phyloP scores from a whole-genome alignment of 805 yeast species.

The Yamadazyma tumulicola region DNA sequence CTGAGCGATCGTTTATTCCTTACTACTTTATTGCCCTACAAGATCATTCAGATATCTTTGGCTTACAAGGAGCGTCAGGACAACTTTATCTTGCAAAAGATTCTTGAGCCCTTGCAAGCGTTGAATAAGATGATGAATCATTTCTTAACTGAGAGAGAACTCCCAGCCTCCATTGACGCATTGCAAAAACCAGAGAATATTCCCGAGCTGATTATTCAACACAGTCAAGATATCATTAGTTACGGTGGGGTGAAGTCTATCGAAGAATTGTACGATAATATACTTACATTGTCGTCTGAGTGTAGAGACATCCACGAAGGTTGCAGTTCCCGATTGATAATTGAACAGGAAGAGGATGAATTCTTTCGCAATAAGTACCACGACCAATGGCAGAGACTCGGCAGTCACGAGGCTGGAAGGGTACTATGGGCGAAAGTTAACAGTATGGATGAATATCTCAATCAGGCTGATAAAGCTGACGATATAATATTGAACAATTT shows the following conservation, averaged over 20 bases:
- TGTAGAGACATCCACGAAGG: slow-evolving; percentile 42
- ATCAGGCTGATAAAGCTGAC: slow-evolving; percentile 64
- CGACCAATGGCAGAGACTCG: slow-evolving; percentile 47
- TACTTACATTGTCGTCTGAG: slow-evolving; percentile 40
- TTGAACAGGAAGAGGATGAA: slow-evolving; percentile 57
- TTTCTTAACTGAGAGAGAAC: slow-evolving; percentile 44
- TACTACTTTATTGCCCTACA: slow-evolving; percentile 60
- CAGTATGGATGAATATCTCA: slow-evolving; percentile 46
- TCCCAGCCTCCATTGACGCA: slow-evolving; percentile 63
- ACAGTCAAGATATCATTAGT: slow-evolving; percentile 50
- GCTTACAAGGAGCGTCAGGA: slow-evolving; percentile 68
- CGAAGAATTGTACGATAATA: slow-evolving; percentile 26
- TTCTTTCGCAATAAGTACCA: slow-evolving; percentile 35
- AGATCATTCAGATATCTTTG: slow-evolving; percentile 60
- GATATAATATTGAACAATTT: slow-evolving; percentile 45
- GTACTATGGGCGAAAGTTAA: slow-evolving; percentile 37
- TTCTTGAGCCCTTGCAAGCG: slow-evolving; percentile 44
- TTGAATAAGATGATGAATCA: slow-evolving; percentile 43
- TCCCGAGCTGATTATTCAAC: slow-evolving; percentile 56
- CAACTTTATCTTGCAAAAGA: slow-evolving; percentile 45
- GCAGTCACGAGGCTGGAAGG: slow-evolving; percentile 44
- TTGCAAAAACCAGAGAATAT: slow-evolving; percentile 53
- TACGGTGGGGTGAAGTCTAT: slow-evolving; percentile 51
- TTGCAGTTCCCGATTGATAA: slow-evolving; percentile 41
- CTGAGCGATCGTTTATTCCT: slow-evolving; percentile 35